These are phyloP conservation scores for Cylindrodendrum hubeiense DNA, from an alignment of 2,329 filamentous ascomycete genomes.

Conservation along the genomic window DNA sequence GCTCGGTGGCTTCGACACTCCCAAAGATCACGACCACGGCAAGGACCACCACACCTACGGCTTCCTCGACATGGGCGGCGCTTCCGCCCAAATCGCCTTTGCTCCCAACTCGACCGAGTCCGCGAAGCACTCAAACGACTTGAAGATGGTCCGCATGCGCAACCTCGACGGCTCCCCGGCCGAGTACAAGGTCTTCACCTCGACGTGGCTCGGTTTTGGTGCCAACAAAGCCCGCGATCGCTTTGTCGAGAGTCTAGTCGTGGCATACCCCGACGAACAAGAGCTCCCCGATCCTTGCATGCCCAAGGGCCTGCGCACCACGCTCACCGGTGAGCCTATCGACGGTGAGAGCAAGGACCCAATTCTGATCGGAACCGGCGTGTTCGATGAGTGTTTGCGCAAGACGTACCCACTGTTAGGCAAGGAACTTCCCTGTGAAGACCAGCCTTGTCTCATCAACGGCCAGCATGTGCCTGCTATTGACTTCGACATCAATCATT, in stretches of 20 bases:
- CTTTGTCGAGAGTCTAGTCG: slow-evolving; percentile 83
- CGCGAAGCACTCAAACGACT: slow-evolving; percentile 87
- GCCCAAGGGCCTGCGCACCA: slow-evolving; percentile 80
- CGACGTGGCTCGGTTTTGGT: slow-evolving; percentile 98
- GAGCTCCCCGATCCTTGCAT: slow-evolving; percentile 94
- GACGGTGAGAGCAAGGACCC: slow-evolving; percentile 55
- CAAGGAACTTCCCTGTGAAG: slow-evolving; percentile 86
- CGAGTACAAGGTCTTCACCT: slow-evolving; percentile 93
- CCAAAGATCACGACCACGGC: slow-evolving; percentile 81
- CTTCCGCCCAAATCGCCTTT: slow-evolving; percentile 97
- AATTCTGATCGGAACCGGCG: slow-evolving; percentile 83
- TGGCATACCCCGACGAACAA: slow-evolving; percentile 69
- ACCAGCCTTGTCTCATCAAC: slow-evolving; percentile 89
- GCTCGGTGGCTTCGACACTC: slow-evolving; percentile 87
- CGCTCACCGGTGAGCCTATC: slow-evolving; percentile 74
- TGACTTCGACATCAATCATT: slow-evolving; percentile 97
- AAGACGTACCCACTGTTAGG: slow-evolving; percentile 88
- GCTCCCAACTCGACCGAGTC: slow-evolving; percentile 94
- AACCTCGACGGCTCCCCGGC: slow-evolving; percentile 81
- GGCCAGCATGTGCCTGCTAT: slow-evolving; percentile 94
- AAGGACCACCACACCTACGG: slow-evolving; percentile 95
- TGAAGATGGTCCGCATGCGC: slow-evolving; percentile 87
- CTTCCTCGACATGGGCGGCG: slow-evolving; percentile 98
- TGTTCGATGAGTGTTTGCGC: slow-evolving; percentile 86
- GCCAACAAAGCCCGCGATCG: slow-evolving; percentile 90